Evolutionary conservation across 768 basidiomycete species (phyloP).

Genomic region (Boletus rubroflammeus): DNA sequence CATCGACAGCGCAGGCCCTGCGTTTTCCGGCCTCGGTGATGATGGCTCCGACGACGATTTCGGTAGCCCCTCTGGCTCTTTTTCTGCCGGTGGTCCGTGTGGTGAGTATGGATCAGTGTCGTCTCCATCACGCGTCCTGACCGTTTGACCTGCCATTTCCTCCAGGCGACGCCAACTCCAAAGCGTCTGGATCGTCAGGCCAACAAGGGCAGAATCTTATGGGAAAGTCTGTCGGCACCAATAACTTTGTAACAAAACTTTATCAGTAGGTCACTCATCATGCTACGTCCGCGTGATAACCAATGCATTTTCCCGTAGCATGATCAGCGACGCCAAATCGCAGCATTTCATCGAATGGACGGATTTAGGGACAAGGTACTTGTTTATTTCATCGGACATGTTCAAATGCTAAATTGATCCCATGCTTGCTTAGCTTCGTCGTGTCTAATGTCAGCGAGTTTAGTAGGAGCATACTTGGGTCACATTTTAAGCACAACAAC

Average conservation of each 20-base stretch:
- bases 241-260: constrained; percentile 87
- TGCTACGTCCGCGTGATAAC: neutral
- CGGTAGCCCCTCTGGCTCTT: constrained; percentile 16
- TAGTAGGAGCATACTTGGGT: constrained; percentile 77
- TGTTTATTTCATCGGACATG: neutral
- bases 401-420: neutral
- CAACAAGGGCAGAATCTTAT: constrained; percentile 49
- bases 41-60: constrained; percentile 28
- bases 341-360: constrained; percentile 82
- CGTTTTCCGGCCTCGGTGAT: constrained; percentile 18
- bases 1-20: constrained; percentile 44
- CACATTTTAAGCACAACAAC: constrained; percentile 90
- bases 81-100: constrained; percentile 4
- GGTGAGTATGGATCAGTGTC: constrained; percentile 6
- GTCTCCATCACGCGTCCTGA: neutral
- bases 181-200: constrained; percentile 15
- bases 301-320: constrained; percentile 40
- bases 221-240: constrained; percentile 62
- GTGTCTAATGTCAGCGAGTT: constrained; percentile 86
- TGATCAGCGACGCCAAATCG: constrained; percentile 83
- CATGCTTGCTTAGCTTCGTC: constrained; percentile 51
- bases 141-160: neutral
- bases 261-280: constrained; percentile 60
- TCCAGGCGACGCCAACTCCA: constrained; percentile 11
- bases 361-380: constrained; percentile 65